These are phyloP conservation scores for Brassica juncea DNA, from an alignment of 345 rosid species.

Conservation along the genomic window DNA sequence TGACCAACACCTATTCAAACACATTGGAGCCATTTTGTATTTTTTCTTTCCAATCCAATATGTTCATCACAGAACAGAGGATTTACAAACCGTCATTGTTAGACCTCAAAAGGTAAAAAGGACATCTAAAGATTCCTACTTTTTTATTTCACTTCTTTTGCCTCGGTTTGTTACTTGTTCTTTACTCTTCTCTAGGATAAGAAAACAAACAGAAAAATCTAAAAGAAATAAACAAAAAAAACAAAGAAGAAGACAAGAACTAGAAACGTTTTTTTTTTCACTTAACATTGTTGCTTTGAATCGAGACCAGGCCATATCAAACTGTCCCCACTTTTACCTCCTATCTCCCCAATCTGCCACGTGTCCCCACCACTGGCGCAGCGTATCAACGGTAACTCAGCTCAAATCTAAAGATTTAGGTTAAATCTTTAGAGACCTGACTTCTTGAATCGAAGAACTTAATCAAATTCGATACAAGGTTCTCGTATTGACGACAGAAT, in stretches of 20 bases:
- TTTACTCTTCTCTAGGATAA: neutral
- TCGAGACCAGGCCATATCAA: conserved; percentile 82
- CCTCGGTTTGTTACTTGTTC: neutral
- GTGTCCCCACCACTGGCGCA: conserved; percentile 39
- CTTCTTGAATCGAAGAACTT: no score
- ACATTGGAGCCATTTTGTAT: neutral
- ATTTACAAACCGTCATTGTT: conserved; percentile 20
- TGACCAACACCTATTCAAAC: conserved; percentile 16
- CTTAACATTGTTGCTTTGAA: conserved; percentile 66
- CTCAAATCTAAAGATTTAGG: no score
- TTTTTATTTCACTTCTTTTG: neutral
- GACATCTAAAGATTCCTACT: neutral
- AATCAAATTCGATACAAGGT: no score
- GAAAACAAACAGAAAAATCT: conserved; percentile 9
- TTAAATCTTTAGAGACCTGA: no score
- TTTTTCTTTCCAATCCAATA: neutral
- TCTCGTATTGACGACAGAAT: no score
- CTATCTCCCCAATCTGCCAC: conserved; percentile 71
- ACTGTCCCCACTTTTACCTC: conserved; percentile 57
- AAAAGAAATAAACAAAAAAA: conserved; percentile 11
- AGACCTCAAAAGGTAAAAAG: conserved; percentile 5
- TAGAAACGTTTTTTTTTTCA: conserved; percentile 38
- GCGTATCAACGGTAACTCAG: no score
- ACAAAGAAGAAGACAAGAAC: conserved; percentile 12
- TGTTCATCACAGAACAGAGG: conserved; percentile 28